Percentiles rank a stretch among this genome's conserved stretches.
Evolutionary conservation across 192 early-diverging fungal genomes (phyloP).

Genomic region (Pilaira anomala): DNA sequence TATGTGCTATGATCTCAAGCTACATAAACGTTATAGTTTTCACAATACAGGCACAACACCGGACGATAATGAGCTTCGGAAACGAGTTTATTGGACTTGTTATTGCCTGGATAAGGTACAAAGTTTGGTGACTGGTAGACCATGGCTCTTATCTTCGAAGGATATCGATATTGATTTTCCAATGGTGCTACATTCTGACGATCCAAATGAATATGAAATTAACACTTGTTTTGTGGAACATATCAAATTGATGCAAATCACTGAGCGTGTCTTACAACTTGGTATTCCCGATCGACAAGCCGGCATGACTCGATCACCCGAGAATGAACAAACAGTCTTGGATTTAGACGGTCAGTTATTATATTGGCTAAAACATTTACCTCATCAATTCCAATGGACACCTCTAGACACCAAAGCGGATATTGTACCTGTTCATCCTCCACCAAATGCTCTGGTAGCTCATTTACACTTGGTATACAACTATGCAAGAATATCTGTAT

Average conservation of each 20-base stretch:
- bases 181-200: constrained; percentile 20
- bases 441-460: constrained; percentile 19
- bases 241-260: constrained; percentile 31
- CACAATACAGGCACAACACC: neutral
- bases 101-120: constrained; percentile 33
- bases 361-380: constrained; percentile 20
- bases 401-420: constrained; percentile 13
- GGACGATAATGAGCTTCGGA: constrained; percentile 26
- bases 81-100: constrained; percentile 33
- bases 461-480: constrained; percentile 36
- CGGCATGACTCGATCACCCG: neutral
- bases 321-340: constrained; percentile 11
- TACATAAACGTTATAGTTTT: constrained; percentile 7
- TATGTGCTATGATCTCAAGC: constrained; percentile 21
- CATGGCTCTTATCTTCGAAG: constrained; percentile 14
- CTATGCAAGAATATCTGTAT: constrained; percentile 12
- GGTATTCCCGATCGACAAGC: constrained; percentile 14
- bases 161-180: constrained; percentile 27
- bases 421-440: constrained; percentile 22
- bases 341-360: constrained; percentile 20
- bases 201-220: constrained; percentile 21
- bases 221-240: constrained; percentile 17
- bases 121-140: constrained; percentile 6
- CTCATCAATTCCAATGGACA: constrained; percentile 20
- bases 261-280: constrained; percentile 14